These are phyloP conservation scores for Tanacetum coccineum DNA, from an alignment of 129 eudicot species.

Conservation along the genomic window DNA sequence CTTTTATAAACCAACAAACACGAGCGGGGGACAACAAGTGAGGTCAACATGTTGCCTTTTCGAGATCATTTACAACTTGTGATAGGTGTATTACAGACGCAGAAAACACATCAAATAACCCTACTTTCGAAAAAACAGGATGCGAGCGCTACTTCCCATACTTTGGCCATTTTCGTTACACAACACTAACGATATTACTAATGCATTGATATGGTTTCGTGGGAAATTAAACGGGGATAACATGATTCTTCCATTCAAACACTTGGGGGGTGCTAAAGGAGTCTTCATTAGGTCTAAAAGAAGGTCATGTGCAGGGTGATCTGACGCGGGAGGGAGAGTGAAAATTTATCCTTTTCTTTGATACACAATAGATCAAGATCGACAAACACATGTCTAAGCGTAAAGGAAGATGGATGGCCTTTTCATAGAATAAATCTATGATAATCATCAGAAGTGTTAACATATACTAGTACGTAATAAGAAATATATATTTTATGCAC, in stretches of 20 bases:
- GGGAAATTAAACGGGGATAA: conserved; percentile 25
- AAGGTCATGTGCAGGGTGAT: no score
- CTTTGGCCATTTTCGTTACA: conserved; percentile 32
- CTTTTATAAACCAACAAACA: conserved; percentile 31
- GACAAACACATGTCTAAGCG: neutral
- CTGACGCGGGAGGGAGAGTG: no score
- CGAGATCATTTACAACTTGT: conserved; percentile 32
- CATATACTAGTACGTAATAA: no score
- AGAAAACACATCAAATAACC: conserved; percentile 20
- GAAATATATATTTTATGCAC: no score
- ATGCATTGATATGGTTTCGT: conserved; percentile 48
- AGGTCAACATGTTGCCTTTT: conserved; percentile 25
- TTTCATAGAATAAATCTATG: neutral
- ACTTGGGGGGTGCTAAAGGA: no score
- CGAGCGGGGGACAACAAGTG: conserved; percentile 27
- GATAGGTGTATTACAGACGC: neutral
- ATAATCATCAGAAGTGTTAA: neutral
- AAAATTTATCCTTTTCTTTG: neutral
- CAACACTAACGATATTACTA: conserved; percentile 24
- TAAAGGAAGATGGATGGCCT: neutral
- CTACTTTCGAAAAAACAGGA: conserved; percentile 35
- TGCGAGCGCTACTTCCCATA: conserved; percentile 13
- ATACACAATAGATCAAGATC: neutral
- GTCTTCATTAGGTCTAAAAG: no score
- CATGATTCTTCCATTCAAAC: neutral